A percentile compares a stretch with the other conserved stretches of the same genome.
phyloP scores from a whole-genome alignment of 306 rosid genomes.

The barrel medic (Medicago truncatula) region MtrunA17r5.0-ANR NC_053044.1:38261501-38262000 shows the following conservation, averaged over 20 bases:
- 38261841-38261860: slow-evolving; percentile 2
- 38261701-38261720: no score
- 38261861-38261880: not conserved
- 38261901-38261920: not conserved
- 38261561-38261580: not conserved
- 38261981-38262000: not conserved
- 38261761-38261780: not conserved
- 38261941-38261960: not conserved
- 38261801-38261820: not conserved
- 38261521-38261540: no score
- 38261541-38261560: no score
- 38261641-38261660: slow-evolving; percentile 3
- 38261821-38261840: not conserved
- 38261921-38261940: slow-evolving; percentile 1
- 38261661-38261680: no score
- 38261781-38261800: not conserved
- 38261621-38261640: not conserved
- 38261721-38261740: no score
- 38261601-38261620: not conserved
- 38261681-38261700: no score
- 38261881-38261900: slow-evolving; percentile 11
- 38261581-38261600: not conserved
- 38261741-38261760: no score
- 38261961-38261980: not conserved
- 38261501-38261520: no score